A percentile compares a stretch with the other conserved stretches of the same genome.
phyloP scores from a whole-genome alignment of 345 rosid genomes.

The Atalantia buxifolia region DNA sequence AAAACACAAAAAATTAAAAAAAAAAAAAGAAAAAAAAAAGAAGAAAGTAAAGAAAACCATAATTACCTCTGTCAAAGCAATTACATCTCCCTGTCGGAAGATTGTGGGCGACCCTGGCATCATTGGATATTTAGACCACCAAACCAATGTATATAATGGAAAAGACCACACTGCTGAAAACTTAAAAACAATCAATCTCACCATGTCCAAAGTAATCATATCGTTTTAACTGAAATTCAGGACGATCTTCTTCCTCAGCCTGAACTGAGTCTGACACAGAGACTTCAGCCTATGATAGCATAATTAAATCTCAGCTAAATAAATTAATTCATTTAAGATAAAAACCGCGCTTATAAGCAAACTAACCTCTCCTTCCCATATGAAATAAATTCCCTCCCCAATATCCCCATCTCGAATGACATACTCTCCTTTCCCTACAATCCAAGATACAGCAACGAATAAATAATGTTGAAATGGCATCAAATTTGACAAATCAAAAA shows the following conservation, averaged over 20 bases:
- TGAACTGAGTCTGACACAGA: conserved; percentile 37
- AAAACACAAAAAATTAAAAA: background rate
- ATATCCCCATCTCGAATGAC: conserved; percentile 67
- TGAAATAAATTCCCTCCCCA: conserved; percentile 79
- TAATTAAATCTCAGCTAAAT: background rate
- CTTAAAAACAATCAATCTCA: conserved; percentile 19
- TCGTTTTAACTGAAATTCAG: conserved; percentile 68
- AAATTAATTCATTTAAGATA: no score
- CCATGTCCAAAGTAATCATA: conserved; percentile 92
- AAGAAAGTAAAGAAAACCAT: background rate
- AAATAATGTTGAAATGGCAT: background rate
- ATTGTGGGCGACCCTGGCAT: conserved; percentile 50
- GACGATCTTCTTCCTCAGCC: conserved; percentile 57
- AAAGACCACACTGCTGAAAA: background rate
- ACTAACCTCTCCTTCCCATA: conserved; percentile 89
- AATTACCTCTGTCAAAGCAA: conserved; percentile 72
- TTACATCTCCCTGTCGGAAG: conserved; percentile 62
- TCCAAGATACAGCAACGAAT: background rate
- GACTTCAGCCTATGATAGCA: conserved; percentile 67
- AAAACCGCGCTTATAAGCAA: conserved; percentile 1
- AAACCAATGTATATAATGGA: background rate
- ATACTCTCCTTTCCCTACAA: conserved; percentile 66
- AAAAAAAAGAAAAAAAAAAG: no score
- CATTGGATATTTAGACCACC: background rate
- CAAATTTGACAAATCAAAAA: background rate